Evolutionary conservation across 2,329 filamentous ascomycete species (phyloP).

Genomic region (Aureobasidium sp.): DNA sequence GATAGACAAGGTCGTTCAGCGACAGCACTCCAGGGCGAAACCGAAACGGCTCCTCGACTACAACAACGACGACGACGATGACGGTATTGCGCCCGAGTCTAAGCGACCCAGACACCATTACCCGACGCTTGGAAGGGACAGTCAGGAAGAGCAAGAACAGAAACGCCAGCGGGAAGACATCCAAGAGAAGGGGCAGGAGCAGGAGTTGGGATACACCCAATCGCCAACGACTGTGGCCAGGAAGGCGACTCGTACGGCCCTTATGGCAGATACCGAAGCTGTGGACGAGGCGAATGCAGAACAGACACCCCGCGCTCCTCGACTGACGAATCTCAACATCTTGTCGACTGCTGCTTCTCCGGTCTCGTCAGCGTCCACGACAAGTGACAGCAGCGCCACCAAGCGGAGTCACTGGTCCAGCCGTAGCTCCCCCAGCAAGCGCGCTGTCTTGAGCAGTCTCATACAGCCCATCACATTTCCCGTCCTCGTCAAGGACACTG

Average conservation of each 20-base stretch:
- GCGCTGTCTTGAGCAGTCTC: conserved; percentile 10
- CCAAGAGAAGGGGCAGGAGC: conserved; percentile 8
- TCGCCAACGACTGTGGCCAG: conserved; percentile 1
- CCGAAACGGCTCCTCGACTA: background rate
- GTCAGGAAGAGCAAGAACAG: conserved; percentile 5
- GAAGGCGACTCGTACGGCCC: background rate
- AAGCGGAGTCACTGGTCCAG: conserved; percentile 10
- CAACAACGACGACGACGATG: conserved; percentile 5
- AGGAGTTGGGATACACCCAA: background rate
- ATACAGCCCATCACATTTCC: conserved; percentile 9
- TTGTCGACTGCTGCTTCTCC: conserved; percentile 9
- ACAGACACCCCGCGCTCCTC: conserved; percentile 10
- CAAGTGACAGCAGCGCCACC: conserved; percentile 11
- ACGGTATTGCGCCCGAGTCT: conserved; percentile 9
- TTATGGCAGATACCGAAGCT: conserved; percentile 7
- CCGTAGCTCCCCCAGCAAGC: conserved; percentile 11
- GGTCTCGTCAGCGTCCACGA: conserved; percentile 10
- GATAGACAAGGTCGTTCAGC: conserved; percentile 2
- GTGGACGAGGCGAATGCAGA: conserved; percentile 9
- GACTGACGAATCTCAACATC: conserved; percentile 10
- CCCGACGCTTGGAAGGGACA: background rate
- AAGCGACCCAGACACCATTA: conserved; percentile 9
- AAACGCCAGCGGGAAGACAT: conserved; percentile 6
- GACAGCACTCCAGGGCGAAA: conserved; percentile 9
- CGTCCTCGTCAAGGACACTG: conserved; percentile 5